These are phyloP conservation scores for Acmispon strigosus DNA, from an alignment of 306 rosid genomes.

Conservation along the genomic window DNA sequence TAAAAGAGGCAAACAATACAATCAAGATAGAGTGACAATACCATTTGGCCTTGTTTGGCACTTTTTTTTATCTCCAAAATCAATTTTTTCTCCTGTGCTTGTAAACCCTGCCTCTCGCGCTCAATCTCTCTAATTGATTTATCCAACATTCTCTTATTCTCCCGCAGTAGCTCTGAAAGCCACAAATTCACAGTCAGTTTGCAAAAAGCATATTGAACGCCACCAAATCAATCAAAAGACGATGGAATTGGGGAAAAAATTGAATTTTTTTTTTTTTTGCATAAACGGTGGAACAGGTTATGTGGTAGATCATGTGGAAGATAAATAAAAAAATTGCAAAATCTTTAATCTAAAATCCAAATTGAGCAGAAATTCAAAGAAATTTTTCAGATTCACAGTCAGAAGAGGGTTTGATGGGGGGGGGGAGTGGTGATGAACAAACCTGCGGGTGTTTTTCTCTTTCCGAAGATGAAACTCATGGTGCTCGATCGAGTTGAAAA, in stretches of 20 bases:
- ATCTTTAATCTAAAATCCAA: background rate
- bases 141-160: constrained; percentile 96
- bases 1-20: background rate
- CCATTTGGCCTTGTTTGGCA: constrained; percentile 99
- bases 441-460: constrained; percentile 96
- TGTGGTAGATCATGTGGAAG: background rate
- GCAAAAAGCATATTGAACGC: background rate
- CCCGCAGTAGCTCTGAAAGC: constrained; percentile 89
- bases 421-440: background rate
- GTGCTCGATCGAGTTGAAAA: constrained; percentile 16
- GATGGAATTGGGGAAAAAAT: background rate
- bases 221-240: background rate
- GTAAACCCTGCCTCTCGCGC: constrained; percentile 87
- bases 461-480: constrained; percentile 96
- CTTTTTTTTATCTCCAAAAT: constrained; percentile 92
- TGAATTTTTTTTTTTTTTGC: background rate
- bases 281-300: background rate
- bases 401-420: background rate
- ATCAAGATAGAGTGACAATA: constrained; percentile 24
- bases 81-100: constrained; percentile 87
- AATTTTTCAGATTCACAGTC: background rate
- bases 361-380: background rate
- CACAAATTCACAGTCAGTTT: background rate
- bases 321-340: background rate
- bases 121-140: constrained; percentile 95